A percentile compares a stretch with the other conserved stretches of the same genome.
These are phyloP conservation scores for Kazachstania bromeliacearum DNA, from an alignment of 805 yeast species.

Conservation along the genomic window DNA sequence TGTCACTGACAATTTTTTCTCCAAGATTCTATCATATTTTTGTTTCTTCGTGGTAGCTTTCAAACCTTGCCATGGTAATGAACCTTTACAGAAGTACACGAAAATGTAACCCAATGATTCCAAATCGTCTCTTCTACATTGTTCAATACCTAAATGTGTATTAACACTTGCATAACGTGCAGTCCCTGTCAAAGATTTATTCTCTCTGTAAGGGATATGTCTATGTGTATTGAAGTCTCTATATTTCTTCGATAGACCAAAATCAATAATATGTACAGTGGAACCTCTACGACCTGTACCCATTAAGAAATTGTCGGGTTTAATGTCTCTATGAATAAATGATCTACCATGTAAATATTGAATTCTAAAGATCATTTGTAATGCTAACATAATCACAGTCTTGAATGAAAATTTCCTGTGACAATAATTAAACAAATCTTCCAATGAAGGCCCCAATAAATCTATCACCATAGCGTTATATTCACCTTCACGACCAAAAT, in stretches of 20 bases:
- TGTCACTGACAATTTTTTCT: slow-evolving; percentile 86
- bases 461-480: slow-evolving; percentile 97
- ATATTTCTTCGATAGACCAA: slow-evolving; percentile 88
- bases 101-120: slow-evolving; percentile 92
- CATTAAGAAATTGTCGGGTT: slow-evolving; percentile 76
- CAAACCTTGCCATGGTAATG: slow-evolving; percentile 97
- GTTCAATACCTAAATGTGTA: slow-evolving; percentile 95
- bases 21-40: slow-evolving; percentile 94
- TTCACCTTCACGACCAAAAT: slow-evolving; percentile 96
- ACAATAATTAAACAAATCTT: slow-evolving; percentile 93
- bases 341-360: slow-evolving; percentile 95
- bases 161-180: slow-evolving; percentile 96
- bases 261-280: slow-evolving; percentile 89
- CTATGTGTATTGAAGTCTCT: slow-evolving; percentile 91
- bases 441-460: slow-evolving; percentile 88
- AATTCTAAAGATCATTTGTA: slow-evolving; percentile 87
- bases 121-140: slow-evolving; percentile 91
- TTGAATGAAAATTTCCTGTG: slow-evolving; percentile 87
- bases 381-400: slow-evolving; percentile 87
- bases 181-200: slow-evolving; percentile 93
- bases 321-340: slow-evolving; percentile 78
- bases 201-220: slow-evolving; percentile 94
- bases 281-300: slow-evolving; percentile 94
- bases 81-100: slow-evolving; percentile 90
- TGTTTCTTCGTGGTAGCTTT: slow-evolving; percentile 98